Base-by-base conservation (phyloP, 345 rosid genomes). In the Brassica cretica region DNA sequence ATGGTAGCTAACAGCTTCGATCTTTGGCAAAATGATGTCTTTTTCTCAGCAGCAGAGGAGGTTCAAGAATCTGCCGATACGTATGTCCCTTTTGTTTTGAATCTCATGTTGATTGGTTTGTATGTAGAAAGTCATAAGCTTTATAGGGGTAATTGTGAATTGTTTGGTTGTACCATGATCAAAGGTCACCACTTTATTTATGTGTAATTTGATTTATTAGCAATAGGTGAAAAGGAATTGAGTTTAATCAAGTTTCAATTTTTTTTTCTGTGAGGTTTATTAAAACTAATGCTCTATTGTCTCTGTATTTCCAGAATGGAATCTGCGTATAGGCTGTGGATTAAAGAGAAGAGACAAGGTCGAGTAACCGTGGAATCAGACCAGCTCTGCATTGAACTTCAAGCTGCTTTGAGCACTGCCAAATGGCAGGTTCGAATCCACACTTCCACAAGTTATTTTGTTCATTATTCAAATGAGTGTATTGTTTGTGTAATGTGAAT, bases 1-100 rank as follows among this genome's bases (percentile, higher is more conserved):
- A 81, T 93, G 92, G 89, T 89, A 41, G 96, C 88, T 7, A 93
- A 87, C 68, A 88, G 88, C 79, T 93, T 93, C 81, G 95, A 91
- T 82, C 73, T 91, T 49, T 93, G 95, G 98, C 89, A 87, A 82
- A 91, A 89, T 60, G 98, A 93, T 72, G 82, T 88, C 33, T 91
- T 93, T 84, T 93, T 91, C 81, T 85, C 94, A 37, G 97, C 95
- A 0, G 98, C 98, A 10, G 98, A 93, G 79, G 97, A 91, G 85
- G 95, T 93, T 68, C 98, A 93, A 80, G 91, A 89, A 79, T 93
- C 98, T 64, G 86, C 97, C 29, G 98, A 93, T 76, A 72, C 82
- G 97, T 93, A 46, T 51, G 18, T 51, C 8, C 56, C 5, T 51
- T 51, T n/a, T 5, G 49, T 93, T 81, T 75, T 11, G 0, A 51